Percentiles rank a stretch among this genome's conserved stretches.
These are phyloP conservation scores for Metarhizium guizhouense DNA, from an alignment of 2,329 filamentous ascomycete genomes.

Conservation along the genomic window DNA sequence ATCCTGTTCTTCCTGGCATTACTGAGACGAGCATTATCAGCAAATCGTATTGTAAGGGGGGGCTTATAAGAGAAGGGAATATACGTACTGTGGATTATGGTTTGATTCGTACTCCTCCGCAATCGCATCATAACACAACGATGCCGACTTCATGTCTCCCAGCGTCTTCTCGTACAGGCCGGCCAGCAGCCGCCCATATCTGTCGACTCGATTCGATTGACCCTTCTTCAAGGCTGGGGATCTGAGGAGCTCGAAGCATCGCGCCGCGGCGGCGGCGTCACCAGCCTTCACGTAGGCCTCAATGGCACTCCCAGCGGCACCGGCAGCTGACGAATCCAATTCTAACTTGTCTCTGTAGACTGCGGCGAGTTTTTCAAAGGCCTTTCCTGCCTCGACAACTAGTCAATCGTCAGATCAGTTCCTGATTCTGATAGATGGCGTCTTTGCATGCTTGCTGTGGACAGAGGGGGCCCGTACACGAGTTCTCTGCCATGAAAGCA, in stretches of 20 bases:
- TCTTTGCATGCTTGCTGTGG: background rate
- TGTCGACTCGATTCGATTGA: conserved; percentile 43
- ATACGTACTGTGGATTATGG: no score
- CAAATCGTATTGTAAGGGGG: no score
- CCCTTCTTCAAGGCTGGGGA: no score
- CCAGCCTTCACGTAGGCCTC: conserved; percentile 80
- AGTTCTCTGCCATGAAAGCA: conserved; percentile 80
- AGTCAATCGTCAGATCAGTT: background rate
- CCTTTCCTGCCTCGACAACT: conserved; percentile 79
- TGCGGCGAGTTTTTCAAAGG: conserved; percentile 77
- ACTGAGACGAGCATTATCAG: no score
- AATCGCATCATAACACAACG: conserved; percentile 76
- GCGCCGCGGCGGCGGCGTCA: conserved; percentile 71
- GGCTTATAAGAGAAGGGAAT: no score
- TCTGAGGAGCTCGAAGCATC: conserved; percentile 64
- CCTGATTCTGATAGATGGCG: background rate
- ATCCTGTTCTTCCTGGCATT: no score
- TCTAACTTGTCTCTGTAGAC: conserved; percentile 76
- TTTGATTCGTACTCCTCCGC: conserved; percentile 30
- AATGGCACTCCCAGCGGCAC: conserved; percentile 64
- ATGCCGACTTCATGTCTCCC: conserved; percentile 66
- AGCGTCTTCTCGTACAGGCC: conserved; percentile 80
- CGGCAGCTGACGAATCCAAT: conserved; percentile 2
- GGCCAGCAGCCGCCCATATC: conserved; percentile 88
- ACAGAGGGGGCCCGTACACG: conserved; percentile 46